Percentiles rank a stretch among this genome's conserved stretches.
These are phyloP conservation scores for Cardamine occulta DNA, from an alignment of 345 rosid genomes.

Conservation along the genomic window DNA sequence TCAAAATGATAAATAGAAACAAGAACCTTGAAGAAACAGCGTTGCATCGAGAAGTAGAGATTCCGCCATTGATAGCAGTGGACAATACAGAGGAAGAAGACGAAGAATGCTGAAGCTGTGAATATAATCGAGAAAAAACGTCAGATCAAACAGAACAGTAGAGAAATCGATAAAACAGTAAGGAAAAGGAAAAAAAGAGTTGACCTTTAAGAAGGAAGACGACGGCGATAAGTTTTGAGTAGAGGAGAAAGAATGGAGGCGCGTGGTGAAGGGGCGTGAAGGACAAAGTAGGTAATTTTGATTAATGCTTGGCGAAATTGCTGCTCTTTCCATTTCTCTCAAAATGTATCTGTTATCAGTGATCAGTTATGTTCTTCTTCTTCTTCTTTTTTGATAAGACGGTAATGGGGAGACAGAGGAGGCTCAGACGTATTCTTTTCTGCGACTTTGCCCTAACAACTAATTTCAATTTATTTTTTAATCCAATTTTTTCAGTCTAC, in stretches of 20 bases:
- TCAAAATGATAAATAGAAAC: neutral
- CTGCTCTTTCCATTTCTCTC: conserved; percentile 59
- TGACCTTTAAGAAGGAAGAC: conserved; percentile 53
- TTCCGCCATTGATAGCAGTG: conserved; percentile 32
- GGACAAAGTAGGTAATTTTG: conserved; percentile 53
- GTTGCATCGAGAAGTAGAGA: conserved; percentile 44
- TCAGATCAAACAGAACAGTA: neutral
- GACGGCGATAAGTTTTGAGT: conserved; percentile 34
- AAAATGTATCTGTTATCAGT: neutral
- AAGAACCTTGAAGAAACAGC: conserved; percentile 44
- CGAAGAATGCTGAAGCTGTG: conserved; percentile 48
- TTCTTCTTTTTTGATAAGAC: neutral
- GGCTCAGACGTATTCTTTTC: neutral
- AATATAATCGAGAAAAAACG: conserved; percentile 10
- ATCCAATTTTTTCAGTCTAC: neutral
- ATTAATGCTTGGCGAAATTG: conserved; percentile 44
- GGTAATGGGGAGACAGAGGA: conserved; percentile 18
- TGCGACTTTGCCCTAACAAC: conserved; percentile 21
- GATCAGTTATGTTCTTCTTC: neutral
- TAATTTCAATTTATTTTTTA: neutral
- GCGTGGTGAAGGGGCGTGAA: conserved; percentile 46
- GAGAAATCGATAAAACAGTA: conserved; percentile 3
- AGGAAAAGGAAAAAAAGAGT: conserved; percentile 4
- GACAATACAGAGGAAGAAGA: conserved; percentile 31
- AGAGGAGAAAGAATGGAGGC: conserved; percentile 39